Evolutionary conservation across 768 basidiomycete genomes (phyloP), one percentile per base, ranked within the genome.

Genomic region (Vararia minispora): DNA sequence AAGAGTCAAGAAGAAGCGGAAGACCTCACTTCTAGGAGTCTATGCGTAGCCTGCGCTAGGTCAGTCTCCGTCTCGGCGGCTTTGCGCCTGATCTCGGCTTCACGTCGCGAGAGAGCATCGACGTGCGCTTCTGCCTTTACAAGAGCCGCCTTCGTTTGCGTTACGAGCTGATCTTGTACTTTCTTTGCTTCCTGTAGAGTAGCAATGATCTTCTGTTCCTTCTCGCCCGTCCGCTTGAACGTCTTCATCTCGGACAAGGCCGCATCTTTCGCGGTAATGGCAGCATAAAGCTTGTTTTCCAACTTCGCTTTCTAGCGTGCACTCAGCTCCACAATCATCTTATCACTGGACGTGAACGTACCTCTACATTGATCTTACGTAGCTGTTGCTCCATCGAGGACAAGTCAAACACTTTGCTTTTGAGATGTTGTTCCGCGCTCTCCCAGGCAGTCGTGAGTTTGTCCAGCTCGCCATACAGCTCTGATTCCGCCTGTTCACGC

Each of bases 271-370:
- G 82, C 79, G 22, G 90, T 78, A 79, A 94, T 86, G 2, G 80
- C 79, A 13, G 85, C 73, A 53, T 79, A 98, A 54, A 76, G 98
- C 57, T 92, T 97, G 64, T 91, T 94, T 43, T 97, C 92, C 12
- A 85, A 78, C 61, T 94, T 97, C 7, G 89, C 86, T 80, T 87
- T 88, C 89, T 97, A 59, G 25, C 37, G 25, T 11, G 37, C 29
- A 41, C 28, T 29, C 25, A 42, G 29, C 44, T 6, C 13, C 13
- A 40, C 17, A 25, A 11, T 39, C 28, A 10, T 16, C 3, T 3
- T 25, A 34, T 14, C 16, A 30, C n/a, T 5, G 27, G 14, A 33
- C 4, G 8, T 13, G 16, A 23, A 63, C 72, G 37, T 36, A 88
- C 91, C 58, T 94, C 91, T 17, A 76, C 66, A 13, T 62, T 61